These are phyloP conservation scores for Solanum lycopersicoides DNA, from an alignment of 257 asterid species.

Conservation along the genomic window DNA sequence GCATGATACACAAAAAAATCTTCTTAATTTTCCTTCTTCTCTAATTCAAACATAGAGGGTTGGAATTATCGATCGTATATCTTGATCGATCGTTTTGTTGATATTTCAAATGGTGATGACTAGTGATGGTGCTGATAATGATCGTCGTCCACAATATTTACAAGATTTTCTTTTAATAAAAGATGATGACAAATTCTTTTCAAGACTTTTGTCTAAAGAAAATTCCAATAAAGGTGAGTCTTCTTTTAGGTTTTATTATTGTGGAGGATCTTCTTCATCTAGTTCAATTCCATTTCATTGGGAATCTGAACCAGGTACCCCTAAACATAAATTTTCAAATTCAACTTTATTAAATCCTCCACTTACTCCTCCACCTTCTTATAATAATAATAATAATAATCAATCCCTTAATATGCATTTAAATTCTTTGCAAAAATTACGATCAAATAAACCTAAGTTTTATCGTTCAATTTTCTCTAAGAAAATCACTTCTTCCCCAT, in stretches of 20 bases:
- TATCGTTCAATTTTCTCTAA: constrained; percentile 17
- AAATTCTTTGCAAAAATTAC: constrained; percentile 3
- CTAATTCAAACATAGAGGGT: neutral
- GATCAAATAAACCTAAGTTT: constrained; percentile 13
- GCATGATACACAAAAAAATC: neutral
- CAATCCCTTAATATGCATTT: no score
- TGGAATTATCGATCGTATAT: neutral
- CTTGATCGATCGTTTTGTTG: neutral
- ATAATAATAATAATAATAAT: constrained; percentile 1
- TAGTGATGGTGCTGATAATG: neutral
- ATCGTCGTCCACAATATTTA: constrained; percentile 1
- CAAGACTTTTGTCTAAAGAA: constrained; percentile 34
- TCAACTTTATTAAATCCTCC: constrained; percentile 33
- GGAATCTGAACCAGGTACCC: constrained; percentile 86
- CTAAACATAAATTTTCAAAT: constrained; percentile 31
- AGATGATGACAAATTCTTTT: constrained; percentile 25
- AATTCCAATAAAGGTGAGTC: constrained; percentile 28
- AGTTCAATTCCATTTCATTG: constrained; percentile 68
- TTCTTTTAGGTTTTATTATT: constrained; percentile 44
- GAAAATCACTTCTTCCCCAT: neutral
- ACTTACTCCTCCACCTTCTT: constrained; percentile 70
- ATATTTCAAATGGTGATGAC: neutral
- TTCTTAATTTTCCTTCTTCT: neutral
- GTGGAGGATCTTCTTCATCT: constrained; percentile 33
- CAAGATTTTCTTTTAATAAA: constrained; percentile 16